A percentile compares a stretch with the other conserved stretches of the same genome.
phyloP scores from a whole-genome alignment of 495 filamentous ascomycete species.

The Penicillium angulare region DNA sequence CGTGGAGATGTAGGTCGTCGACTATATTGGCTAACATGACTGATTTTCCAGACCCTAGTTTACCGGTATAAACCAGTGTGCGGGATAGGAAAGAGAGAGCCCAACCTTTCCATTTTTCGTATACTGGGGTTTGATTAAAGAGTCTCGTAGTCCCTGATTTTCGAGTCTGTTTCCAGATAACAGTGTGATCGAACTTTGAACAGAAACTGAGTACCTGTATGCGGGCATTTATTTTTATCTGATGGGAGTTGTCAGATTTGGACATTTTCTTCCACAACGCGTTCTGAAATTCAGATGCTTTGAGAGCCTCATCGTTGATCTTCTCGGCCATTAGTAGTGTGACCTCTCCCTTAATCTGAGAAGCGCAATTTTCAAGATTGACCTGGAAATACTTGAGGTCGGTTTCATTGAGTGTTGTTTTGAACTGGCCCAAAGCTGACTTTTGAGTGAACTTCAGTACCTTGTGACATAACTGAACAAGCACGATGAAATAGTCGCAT shows the following conservation, averaged over 20 bases:
- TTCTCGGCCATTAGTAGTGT: conserved; percentile 27
- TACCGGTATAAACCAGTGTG: conserved; percentile 34
- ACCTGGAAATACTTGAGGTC: conserved; percentile 28
- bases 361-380: conserved; percentile 33
- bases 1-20: conserved; percentile 34
- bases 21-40: conserved; percentile 43
- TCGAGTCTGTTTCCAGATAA: conserved; percentile 41
- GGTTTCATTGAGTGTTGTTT: conserved; percentile 5
- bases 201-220: conserved; percentile 36
- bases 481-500: conserved; percentile 44
- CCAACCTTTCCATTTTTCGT: conserved; percentile 40
- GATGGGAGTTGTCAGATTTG: not conserved
- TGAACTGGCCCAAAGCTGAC: conserved; percentile 31
- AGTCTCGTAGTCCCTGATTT: conserved; percentile 35
- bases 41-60: conserved; percentile 44
- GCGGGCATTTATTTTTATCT: conserved; percentile 11
- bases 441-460: conserved; percentile 35
- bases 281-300: conserved; percentile 5
- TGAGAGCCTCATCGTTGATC: not conserved
- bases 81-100: not conserved
- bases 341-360: conserved; percentile 35
- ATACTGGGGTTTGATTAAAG: conserved; percentile 24
- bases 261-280: no score
- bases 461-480: conserved; percentile 39
- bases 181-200: conserved; percentile 39